Evolutionary conservation across 1,139 yeast genomes (phyloP).

Genomic region (Yamadazyma diddensiae): DNA sequence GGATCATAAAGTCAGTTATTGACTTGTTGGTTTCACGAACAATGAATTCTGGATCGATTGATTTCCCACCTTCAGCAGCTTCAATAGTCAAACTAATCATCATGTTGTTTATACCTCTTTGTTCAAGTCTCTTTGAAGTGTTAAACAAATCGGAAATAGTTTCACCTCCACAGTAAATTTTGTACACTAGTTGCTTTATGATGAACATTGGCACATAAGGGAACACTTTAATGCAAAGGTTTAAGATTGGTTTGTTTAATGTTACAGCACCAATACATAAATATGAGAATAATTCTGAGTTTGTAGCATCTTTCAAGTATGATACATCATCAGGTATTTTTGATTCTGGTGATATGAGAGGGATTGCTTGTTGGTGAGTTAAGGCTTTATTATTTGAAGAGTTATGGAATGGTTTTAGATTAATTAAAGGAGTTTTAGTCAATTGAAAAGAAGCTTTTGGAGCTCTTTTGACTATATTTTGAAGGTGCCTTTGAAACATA

Average conservation of each 20-base stretch:
- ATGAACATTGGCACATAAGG: slow-evolving; percentile 73
- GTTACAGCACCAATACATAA: slow-evolving; percentile 69
- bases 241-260: slow-evolving; percentile 56
- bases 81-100: slow-evolving; percentile 92
- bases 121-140: slow-evolving; percentile 65
- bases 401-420: slow-evolving; percentile 7
- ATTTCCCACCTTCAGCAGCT: slow-evolving; percentile 75
- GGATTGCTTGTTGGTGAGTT: slow-evolving; percentile 5
- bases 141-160: slow-evolving; percentile 62
- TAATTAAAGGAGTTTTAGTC: too few species aligned
- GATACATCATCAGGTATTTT: slow-evolving; percentile 14
- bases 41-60: slow-evolving; percentile 61
- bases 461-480: too few species aligned
- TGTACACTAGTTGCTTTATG: slow-evolving; percentile 72
- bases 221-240: slow-evolving; percentile 61
- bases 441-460: too few species aligned
- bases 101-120: slow-evolving; percentile 86
- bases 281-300: slow-evolving; percentile 53
- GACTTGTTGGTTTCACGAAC: slow-evolving; percentile 67
- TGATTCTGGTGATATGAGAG: slow-evolving; percentile 1
- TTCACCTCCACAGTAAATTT: slow-evolving; percentile 91
- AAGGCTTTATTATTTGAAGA: slow-evolving; percentile 10
- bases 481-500: too few species aligned
- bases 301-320: slow-evolving; percentile 33
- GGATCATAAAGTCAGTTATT: slow-evolving; percentile 66